Conservation (phyloP, 1,139 yeast genomes). For the Sugiyamaella castrensis region DNA sequence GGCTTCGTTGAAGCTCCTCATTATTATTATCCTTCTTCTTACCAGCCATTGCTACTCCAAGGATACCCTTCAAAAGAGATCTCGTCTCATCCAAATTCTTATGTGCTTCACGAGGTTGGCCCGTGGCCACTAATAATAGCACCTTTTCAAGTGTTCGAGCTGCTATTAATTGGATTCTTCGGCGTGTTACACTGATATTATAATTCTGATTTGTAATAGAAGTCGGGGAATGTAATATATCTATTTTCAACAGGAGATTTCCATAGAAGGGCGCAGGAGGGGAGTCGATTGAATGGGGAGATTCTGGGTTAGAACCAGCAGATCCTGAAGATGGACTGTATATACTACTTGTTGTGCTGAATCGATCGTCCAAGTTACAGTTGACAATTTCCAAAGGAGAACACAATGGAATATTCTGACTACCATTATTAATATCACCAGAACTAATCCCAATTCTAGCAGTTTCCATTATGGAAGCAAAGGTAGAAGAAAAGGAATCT, state of each 20-base stretch:
- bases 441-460: conserved; percentile 4
- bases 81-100: conserved; percentile 15
- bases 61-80: conserved; percentile 15
- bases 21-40: not conserved
- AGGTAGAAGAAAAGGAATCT: not conserved
- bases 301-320: not conserved
- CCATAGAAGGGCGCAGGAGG: conserved; percentile 25
- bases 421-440: not conserved
- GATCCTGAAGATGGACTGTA: conserved; percentile 6
- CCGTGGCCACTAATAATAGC: conserved; percentile 12
- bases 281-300: conserved; percentile 4
- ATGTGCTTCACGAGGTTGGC: conserved; percentile 14
- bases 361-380: not conserved
- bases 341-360: conserved; percentile 5
- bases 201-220: conserved; percentile 22
- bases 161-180: conserved; percentile 28
- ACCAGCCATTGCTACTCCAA: conserved; percentile 8
- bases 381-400: conserved; percentile 7
- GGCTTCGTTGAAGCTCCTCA: conserved; percentile 8
- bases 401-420: conserved; percentile 1
- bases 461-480: conserved; percentile 1
- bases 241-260: conserved; percentile 16
- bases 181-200: conserved; percentile 23
- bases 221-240: conserved; percentile 14
- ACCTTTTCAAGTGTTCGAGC: conserved; percentile 25